Conservation (phyloP, 179 eudicot species). For the Beta corolliflora region DNA sequence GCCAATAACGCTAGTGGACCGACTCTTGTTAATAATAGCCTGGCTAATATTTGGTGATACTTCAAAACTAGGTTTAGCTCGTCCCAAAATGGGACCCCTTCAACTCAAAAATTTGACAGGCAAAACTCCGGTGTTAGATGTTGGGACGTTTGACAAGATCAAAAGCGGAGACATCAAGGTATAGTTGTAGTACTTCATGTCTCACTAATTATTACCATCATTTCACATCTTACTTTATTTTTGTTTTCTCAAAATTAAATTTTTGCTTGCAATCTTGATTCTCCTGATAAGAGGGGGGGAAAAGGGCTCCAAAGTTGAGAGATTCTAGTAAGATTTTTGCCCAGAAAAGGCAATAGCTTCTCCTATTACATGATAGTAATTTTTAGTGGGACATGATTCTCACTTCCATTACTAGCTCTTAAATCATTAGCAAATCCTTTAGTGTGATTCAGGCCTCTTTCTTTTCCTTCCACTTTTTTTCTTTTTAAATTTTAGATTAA, state of each 20-base stretch:
- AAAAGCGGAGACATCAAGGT: constrained; percentile 59
- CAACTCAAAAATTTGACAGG: constrained; percentile 60
- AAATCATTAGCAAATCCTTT: constrained; percentile 24
- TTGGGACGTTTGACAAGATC: constrained; percentile 59
- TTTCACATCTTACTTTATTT: constrained; percentile 13
- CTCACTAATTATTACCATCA: constrained; percentile 6
- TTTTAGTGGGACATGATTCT: constrained; percentile 31
- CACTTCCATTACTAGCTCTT: constrained; percentile 31
- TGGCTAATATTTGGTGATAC: constrained; percentile 57
- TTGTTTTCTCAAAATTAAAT: no score
- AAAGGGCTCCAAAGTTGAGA: constrained; percentile 18
- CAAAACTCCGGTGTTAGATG: constrained; percentile 70
- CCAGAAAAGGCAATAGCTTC: constrained; percentile 24
- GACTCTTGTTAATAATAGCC: constrained; percentile 45
- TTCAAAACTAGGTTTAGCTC: constrained; percentile 41
- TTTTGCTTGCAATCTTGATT: not conserved
- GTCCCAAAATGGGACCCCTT: constrained; percentile 66
- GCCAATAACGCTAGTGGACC: constrained; percentile 59
- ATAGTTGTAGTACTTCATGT: constrained; percentile 24
- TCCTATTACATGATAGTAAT: constrained; percentile 19
- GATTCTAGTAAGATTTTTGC: constrained; percentile 39
- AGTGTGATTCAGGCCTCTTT: constrained; percentile 21
- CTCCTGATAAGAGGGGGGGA: not conserved
- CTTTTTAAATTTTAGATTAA: constrained; percentile 1
- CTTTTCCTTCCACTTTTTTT: not conserved